phyloP scores from a whole-genome alignment of 2,329 filamentous ascomycete species.

The Phialophora tarda region DNA sequence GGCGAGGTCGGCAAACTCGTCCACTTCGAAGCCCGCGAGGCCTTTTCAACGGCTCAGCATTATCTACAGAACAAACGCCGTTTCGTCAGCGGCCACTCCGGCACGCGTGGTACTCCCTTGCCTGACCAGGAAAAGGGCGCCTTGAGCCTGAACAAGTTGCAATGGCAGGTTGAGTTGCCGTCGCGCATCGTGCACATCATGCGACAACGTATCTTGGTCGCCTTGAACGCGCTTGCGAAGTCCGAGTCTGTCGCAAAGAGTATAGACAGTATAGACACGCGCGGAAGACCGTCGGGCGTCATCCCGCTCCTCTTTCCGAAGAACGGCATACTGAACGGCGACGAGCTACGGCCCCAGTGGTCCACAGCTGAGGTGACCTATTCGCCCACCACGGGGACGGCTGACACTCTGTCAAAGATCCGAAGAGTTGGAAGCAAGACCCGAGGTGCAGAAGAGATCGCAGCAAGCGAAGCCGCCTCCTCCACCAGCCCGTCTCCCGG shows the following conservation, averaged over 20 bases:
- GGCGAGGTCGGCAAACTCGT: constrained; percentile 17
- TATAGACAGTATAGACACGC: neutral
- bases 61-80: constrained; percentile 26
- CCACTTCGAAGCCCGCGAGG: constrained; percentile 14
- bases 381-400: neutral
- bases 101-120: neutral
- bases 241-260: constrained; percentile 3
- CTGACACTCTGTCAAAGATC: neutral
- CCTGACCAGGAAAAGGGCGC: neutral
- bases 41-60: constrained; percentile 21
- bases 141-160: constrained; percentile 23
- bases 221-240: constrained; percentile 24
- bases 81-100: constrained; percentile 15
- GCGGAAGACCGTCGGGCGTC: neutral
- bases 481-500: neutral
- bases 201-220: constrained; percentile 30
- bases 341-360: constrained; percentile 6
- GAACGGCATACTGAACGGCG: constrained; percentile 9
- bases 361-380: neutral
- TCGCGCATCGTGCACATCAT: constrained; percentile 32
- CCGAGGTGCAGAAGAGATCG: neutral
- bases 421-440: neutral
- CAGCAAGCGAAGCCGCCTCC: neutral
- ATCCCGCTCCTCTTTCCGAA: constrained; percentile 18
- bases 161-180: constrained; percentile 36